phyloP scores from a whole-genome alignment of 306 rosid genomes.

The Hylodesmum podocarpum region DNA sequence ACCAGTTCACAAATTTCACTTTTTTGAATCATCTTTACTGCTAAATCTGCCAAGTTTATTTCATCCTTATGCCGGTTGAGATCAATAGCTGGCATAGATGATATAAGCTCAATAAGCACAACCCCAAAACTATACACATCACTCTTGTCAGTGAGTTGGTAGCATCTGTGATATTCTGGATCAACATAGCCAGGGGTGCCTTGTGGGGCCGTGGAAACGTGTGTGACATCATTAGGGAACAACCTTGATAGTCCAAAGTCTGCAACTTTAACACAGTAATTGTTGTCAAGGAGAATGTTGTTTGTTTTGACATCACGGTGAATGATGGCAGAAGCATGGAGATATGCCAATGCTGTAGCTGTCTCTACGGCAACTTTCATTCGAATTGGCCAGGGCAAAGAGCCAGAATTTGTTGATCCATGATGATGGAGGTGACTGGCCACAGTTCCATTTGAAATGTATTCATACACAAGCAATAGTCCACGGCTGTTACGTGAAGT shows the following conservation, averaged over 20 bases:
- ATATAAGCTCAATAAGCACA: conserved; percentile 60
- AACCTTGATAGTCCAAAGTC: conserved; percentile 67
- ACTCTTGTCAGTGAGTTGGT: conserved; percentile 69
- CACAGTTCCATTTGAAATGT: conserved; percentile 59
- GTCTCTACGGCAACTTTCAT: conserved; percentile 63
- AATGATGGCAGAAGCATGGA: conserved; percentile 65
- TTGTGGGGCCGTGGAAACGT: conserved; percentile 69
- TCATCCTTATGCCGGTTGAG: conserved; percentile 53
- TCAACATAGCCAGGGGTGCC: conserved; percentile 73
- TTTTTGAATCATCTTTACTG: conserved; percentile 48
- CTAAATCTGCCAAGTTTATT: conserved; percentile 58
- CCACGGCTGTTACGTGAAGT: conserved; percentile 55
- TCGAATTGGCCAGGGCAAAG: conserved; percentile 47
- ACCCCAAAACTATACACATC: conserved; percentile 81
- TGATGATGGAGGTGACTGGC: conserved; percentile 55
- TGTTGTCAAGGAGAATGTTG: conserved; percentile 61
- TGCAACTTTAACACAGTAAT: conserved; percentile 58
- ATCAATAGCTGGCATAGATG: conserved; percentile 72
- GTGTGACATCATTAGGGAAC: conserved; percentile 59
- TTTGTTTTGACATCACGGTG: conserved; percentile 79
- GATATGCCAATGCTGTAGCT: conserved; percentile 60
- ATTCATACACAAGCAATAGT: conserved; percentile 67
- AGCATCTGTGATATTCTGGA: conserved; percentile 64
- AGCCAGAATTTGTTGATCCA: conserved; percentile 1
- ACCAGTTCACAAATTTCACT: conserved; percentile 43